These are phyloP conservation scores for Euclidium syriacum DNA, from an alignment of 345 rosid species.

Conservation along the genomic window DNA sequence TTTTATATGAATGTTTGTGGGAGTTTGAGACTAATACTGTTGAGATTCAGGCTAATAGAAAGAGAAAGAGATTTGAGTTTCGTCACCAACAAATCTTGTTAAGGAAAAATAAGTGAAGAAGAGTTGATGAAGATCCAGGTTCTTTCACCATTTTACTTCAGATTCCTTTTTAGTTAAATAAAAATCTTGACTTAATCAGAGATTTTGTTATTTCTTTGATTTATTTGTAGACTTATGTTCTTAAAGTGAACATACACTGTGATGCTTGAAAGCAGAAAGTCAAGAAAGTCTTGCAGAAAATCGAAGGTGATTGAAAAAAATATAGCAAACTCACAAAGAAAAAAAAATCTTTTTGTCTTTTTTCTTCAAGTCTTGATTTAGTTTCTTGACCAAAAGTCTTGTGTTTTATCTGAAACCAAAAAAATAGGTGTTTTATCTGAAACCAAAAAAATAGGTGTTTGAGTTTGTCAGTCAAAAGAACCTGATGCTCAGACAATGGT, in stretches of 20 bases:
- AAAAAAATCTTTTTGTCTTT: slow-evolving; percentile 1
- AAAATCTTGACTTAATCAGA: background rate
- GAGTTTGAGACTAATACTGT: no score
- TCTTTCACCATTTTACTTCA: background rate
- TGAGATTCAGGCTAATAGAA: no score
- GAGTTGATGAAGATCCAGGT: slow-evolving; percentile 99
- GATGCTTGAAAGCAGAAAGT: slow-evolving; percentile 93
- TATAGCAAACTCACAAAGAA: background rate
- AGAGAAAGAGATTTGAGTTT: slow-evolving; percentile 1
- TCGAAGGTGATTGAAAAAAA: slow-evolving; percentile 51
- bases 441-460: slow-evolving; percentile 50
- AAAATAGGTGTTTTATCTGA: slow-evolving; percentile 58
- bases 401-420: slow-evolving; percentile 17
- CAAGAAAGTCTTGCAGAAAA: slow-evolving; percentile 88
- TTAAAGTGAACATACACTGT: slow-evolving; percentile 95
- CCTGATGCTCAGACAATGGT: no score
- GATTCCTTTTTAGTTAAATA: slow-evolving; percentile 26
- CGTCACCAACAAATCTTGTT: background rate
- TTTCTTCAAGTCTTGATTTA: background rate
- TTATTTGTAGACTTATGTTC: slow-evolving; percentile 94
- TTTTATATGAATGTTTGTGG: no score
- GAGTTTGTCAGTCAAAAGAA: no score
- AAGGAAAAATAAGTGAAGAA: slow-evolving; percentile 76
- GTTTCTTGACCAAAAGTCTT: slow-evolving; percentile 11
- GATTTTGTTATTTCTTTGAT: background rate